phyloP scores from a whole-genome alignment of 78 protist species.

The Dictyostelium discoideum region dicty_2.7 NC_007088.5:6469501-6470000 shows the following conservation, averaged over 20 bases:
- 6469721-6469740: slow-evolving; percentile 46
- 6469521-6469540: slow-evolving; percentile 18
- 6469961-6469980: slow-evolving; percentile 9
- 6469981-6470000: slow-evolving; percentile 69
- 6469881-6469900: slow-evolving; percentile 67
- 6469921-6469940: slow-evolving; percentile 50
- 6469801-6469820: slow-evolving; percentile 64
- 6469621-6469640: slow-evolving; percentile 23
- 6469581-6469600: not conserved
- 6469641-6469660: slow-evolving; percentile 16
- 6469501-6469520: slow-evolving; percentile 9
- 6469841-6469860: slow-evolving; percentile 47
- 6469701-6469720: not conserved
- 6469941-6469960: slow-evolving; percentile 15
- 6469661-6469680: slow-evolving; percentile 16
- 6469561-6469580: slow-evolving; percentile 51
- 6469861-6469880: slow-evolving; percentile 40
- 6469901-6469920: slow-evolving; percentile 75
- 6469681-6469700: too few relatives aligned
- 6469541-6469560: slow-evolving; percentile 21
- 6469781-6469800: slow-evolving; percentile 75
- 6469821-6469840: slow-evolving; percentile 70
- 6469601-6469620: slow-evolving; percentile 72
- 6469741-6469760: slow-evolving; percentile 73
- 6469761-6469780: slow-evolving; percentile 59